Evolutionary conservation across 2,329 filamentous ascomycete genomes (phyloP), one percentile per base, ranked within the genome.

Genomic region (Chaetomium strumarium): DNA sequence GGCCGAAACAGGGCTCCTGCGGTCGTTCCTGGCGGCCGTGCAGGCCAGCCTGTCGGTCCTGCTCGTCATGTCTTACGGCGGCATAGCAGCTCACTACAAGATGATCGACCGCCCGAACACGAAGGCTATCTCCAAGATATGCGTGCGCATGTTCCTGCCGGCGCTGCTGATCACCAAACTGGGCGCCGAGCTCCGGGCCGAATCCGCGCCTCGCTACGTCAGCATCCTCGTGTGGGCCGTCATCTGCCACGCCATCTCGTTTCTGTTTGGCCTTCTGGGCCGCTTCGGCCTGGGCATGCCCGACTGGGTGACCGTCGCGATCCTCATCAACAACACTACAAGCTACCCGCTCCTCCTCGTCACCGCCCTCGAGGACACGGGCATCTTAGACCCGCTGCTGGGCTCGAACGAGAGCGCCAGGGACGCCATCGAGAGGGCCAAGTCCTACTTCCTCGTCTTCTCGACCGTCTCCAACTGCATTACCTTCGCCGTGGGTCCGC

Each of bases 401-500:
- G 49, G 53, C 1, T 64, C 74, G 1, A 55, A 54, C 56, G 67
- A 55, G 58, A 55, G 51, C 1, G 50, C 51, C 44, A 45, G 52
- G 24, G 74, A 59, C 60, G 73, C 64, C 70, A 69, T 85, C 12
- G 74, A 78, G 49, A 72, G 83, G 10, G 81, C 81, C 7, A 80
- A 84, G 62, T 79, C 78, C 13, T 86, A 84, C 64, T 85, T 86
- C 61, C 67, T 86, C 3, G 76, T 86, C 53, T 85, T 82, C 57
- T 76, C 82, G 3, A 84, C 84, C 50, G 72, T 86, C 10, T 77
- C 75, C 39, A 84, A 82, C 60, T 80, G 76, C 48, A 66, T 86
- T 53, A 85, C 82, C 0, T 86, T 86, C 63, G 79, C 79, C 0
- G 68, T 86, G 3, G 83, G 82, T 0, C 82, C 83, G 1, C 70